These are phyloP conservation scores for Trichosporon inkin DNA, from an alignment of 1,284 basidiomycete genomes.

Conservation along the genomic window DNA sequence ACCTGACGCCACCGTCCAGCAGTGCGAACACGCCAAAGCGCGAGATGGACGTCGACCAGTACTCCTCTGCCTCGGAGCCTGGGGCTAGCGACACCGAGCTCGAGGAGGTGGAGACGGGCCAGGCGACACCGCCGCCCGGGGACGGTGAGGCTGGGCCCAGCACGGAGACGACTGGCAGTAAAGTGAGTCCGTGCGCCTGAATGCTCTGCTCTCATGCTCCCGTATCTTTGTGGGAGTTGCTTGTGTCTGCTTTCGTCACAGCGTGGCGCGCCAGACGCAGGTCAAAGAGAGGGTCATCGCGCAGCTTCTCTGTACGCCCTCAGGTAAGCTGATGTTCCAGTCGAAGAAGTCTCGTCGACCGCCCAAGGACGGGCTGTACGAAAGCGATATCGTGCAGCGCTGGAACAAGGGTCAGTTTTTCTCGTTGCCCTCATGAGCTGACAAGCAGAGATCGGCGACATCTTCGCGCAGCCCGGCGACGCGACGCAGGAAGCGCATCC, in stretches of 20 bases:
- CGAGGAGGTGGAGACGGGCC: conserved; percentile 11
- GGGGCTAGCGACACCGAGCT: conserved; percentile 14
- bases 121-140: conserved; percentile 6
- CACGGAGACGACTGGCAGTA: conserved; percentile 7
- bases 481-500: no score
- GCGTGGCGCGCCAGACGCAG: no score
- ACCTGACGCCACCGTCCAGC: conserved; percentile 32
- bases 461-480: conserved; percentile 18
- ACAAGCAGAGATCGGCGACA: conserved; percentile 39
- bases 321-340: conserved; percentile 7
- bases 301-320: not conserved
- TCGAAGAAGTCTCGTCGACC: not conserved
- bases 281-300: not conserved
- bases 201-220: not conserved
- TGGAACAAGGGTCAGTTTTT: conserved; percentile 39
- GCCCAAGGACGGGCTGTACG: conserved; percentile 26
- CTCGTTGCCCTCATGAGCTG: not conserved
- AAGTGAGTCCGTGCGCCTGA: conserved; percentile 1
- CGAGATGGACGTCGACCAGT: conserved; percentile 12
- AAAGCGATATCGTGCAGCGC: conserved; percentile 36
- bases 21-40: conserved; percentile 32
- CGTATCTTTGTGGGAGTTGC: not conserved
- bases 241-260: not conserved
- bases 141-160: conserved; percentile 8
- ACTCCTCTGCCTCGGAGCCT: conserved; percentile 6